Base-by-base conservation (phyloP, 2,329 filamentous ascomycete genomes). In the Cladosporium halotolerans region DNA sequence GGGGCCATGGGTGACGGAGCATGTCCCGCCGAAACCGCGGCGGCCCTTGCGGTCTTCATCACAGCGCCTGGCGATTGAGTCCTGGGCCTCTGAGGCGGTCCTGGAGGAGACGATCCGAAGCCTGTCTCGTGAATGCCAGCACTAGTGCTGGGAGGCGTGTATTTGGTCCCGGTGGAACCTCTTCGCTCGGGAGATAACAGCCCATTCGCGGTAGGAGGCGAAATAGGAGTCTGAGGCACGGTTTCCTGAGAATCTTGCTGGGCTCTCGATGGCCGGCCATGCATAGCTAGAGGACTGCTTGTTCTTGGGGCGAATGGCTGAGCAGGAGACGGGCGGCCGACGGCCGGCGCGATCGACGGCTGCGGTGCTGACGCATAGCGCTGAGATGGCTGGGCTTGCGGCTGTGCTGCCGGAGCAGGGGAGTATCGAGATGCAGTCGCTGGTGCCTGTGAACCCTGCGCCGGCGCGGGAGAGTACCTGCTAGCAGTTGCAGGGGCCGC, bases 261-360 rank as follows among this genome's bases (percentile, higher is more conserved):
- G 46, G 44, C 23, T 7, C 16, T 31, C 10, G 31, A 7, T 13
- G 52, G 52, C 10, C 52, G 39, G 32, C 52, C 52, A 34, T 54
- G 52, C 40, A 78, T 76, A 32, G 81, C 81, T 13, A 85, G 71
- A 13, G 82, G 82, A 65, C 82, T 84, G n/a, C 81, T 84, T 6
- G 81, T 84, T 53, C 82, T 75, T 14, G 82, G 82, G 40, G 81
- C 79, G 65, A 83, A 84, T 3, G 78, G 73, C 56, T 81, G 72
- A 11, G 70, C 53, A 36, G 61, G 59, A 8, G 47, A 41, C 59
- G 62, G 13, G 62, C 66, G 70, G 9, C 38, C 18, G n/a, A 63
- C 46, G 14, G 43, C 36, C 13, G 34, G 36, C 19, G 65, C 33
- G n/a, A 19, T 42, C 63, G 66, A 9, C 63, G 66, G 18, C 52